Base-by-base conservation (phyloP, 306 rosid genomes). In the Pyrus pyrifolia region DNA sequence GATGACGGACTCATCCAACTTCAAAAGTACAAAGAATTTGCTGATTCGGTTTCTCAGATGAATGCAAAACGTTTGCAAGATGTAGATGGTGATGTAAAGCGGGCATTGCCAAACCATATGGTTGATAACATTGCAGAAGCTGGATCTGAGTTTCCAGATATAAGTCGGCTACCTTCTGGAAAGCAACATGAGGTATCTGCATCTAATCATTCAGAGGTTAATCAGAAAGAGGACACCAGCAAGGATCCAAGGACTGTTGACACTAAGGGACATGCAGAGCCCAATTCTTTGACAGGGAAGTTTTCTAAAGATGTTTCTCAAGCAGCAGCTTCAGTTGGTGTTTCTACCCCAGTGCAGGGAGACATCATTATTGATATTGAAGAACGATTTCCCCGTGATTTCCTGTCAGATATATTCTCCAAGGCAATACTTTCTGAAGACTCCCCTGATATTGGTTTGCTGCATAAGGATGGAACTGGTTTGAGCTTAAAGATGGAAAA, bases 341-440 rank as follows among this genome's bases (percentile, higher is more conserved):
- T 68, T 52, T 80, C 96, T 12, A 66, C 77, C 73, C 76, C 91
- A 12, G 82, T 80, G 78, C 96, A 85, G 58, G 93, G 91, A 46
- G 95, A 91, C 80, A 93, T 93, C 67, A 71, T 85, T 79, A 90
- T 94, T 67, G 93, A 94, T 71, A 94, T 94, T 52, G 93, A 87
- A 6, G 96, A 94, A 73, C 86, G 97, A 72, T 90, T 94, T 85
- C 92, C 97, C 62, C 96, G 93, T 53, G 90, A 94, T 84, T 84
- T 89, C 83, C 90, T 94, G 65, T 86, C 87, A 67, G 97, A 94
- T 77, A 89, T 94, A 83, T 94, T 91, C 86, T 94, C 97, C 77
- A 94, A 86, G 86, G 97, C 96, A 75, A 29, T 86, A 86, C 84
- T 79, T 59, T 80, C 93, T 68, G 89, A 90, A 76, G 96, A 86